Evolutionary conservation across 352 stramenopile species (phyloP), one percentile per base, ranked within the genome.

Genomic region (Globisporangium cederbergense): DNA sequence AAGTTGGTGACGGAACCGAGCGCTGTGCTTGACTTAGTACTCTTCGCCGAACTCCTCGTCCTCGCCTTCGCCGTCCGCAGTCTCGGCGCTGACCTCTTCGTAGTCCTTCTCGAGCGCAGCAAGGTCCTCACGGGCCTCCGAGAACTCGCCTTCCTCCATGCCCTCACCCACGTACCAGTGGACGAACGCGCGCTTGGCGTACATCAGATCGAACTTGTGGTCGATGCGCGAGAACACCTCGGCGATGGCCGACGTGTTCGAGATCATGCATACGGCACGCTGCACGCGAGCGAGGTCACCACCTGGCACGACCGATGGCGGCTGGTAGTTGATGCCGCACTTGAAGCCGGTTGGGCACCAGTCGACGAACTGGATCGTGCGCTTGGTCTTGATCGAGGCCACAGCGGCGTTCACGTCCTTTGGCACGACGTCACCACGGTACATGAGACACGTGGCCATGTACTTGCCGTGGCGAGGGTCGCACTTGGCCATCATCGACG

Each of bases 171-270:
- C 97, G 70, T 99, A 98, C 97, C 97, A 99, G 87, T 99, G 97
- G 64, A 99, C 96, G 73, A 99, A 99, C 57, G 97, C 97, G 83
- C 97, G 96, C 88, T 99, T 99, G 66, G 96, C 96, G 81, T 99
- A 99, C 97, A 99, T 99, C 53, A 99, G 82, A 75, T 99, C 97
- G 78, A 99, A 99, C 90, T 99, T 99, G 91, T 99, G 95, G 68
- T 99, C 96, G 72, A 99, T 98, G 65, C 97, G 93, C 9, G 84
- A 97, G 64, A 99, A 97, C 28, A 98, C 97, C 77, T 99, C 97
- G 53, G 95, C 96, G 74, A 99, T 99, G 61, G 97, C 97, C 40
- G 95, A 99, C 58, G 96, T 99, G 90, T 99, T 99, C 59, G 95
- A 97, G 75, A 99, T 97, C 96, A 99, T 99, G 82, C 95, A 99